Conservation (phyloP, 495 filamentous ascomycete genomes). For the Bryoglossum gracile region DNA sequence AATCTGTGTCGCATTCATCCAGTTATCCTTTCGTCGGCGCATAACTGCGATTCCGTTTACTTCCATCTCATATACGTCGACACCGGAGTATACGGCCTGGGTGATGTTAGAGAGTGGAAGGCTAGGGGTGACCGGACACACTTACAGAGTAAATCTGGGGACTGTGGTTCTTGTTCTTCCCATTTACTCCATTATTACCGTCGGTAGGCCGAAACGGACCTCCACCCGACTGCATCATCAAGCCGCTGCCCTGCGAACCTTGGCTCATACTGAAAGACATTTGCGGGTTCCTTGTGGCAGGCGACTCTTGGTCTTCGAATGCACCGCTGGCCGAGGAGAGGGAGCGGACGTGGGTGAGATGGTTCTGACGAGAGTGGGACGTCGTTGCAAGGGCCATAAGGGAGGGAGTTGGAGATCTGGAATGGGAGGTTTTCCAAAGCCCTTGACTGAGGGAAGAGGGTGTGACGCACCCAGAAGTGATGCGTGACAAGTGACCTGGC, state of each 20-base stretch:
- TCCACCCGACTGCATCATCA: conserved; percentile 24
- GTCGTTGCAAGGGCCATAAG: conserved; percentile 22
- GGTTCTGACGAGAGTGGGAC: conserved; percentile 18
- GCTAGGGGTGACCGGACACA: neutral
- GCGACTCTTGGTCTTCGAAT: conserved; percentile 14
- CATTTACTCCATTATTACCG: conserved; percentile 29
- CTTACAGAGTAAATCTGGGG: conserved; percentile 72
- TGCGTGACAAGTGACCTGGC: too few relatives aligned
- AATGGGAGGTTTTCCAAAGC: too few relatives aligned
- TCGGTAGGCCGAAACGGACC: conserved; percentile 22
- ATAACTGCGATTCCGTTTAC: conserved; percentile 87
- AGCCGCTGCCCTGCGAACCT: conserved; percentile 20
- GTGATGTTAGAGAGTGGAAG: conserved; percentile 14
- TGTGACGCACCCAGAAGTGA: conserved; percentile 6
- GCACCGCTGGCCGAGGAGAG: conserved; percentile 12
- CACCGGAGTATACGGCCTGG: conserved; percentile 89
- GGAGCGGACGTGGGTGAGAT: conserved; percentile 12
- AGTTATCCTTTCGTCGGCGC: conserved; percentile 85
- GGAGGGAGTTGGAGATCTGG: neutral
- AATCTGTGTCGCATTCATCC: conserved; percentile 93
- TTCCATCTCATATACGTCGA: conserved; percentile 96
- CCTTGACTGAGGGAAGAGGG: conserved; percentile 2
- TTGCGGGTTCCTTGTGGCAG: conserved; percentile 8
- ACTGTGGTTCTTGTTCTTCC: conserved; percentile 52
- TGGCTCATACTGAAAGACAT: conserved; percentile 29